A percentile compares a stretch with the other conserved stretches of the same genome.
phyloP scores from a whole-genome alignment of 2,329 filamentous ascomycete species.

The Penicillium concentricum region DNA sequence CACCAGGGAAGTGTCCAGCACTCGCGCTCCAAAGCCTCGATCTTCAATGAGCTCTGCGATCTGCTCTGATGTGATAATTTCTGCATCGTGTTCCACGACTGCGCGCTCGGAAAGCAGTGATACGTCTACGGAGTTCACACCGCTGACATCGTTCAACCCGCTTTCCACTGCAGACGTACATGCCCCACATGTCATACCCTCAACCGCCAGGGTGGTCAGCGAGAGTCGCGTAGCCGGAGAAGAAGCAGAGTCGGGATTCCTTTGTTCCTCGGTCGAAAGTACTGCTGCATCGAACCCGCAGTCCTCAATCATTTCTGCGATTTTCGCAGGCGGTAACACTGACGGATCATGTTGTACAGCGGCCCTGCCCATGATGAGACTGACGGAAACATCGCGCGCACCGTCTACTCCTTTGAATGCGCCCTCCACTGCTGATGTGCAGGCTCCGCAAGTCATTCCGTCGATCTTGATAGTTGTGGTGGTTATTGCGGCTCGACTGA shows the following conservation, averaged over 20 bases:
- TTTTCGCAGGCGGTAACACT: conserved; percentile 68
- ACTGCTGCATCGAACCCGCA: conserved; percentile 87
- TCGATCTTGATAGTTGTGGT: conserved; percentile 88
- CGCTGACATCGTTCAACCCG: conserved; percentile 71
- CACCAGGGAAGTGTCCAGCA: conserved; percentile 67
- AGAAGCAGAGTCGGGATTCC: conserved; percentile 35
- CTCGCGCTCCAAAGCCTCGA: conserved; percentile 75
- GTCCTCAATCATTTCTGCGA: conserved; percentile 86
- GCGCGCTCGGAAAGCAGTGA: conserved; percentile 81
- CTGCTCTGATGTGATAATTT: conserved; percentile 51
- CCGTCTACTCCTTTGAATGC: conserved; percentile 82
- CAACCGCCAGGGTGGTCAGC: conserved; percentile 74
- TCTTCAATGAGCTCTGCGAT: conserved; percentile 61
- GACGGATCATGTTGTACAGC: conserved; percentile 84
- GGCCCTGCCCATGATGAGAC: conserved; percentile 92
- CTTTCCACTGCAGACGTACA: conserved; percentile 84
- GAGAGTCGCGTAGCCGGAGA: conserved; percentile 40
- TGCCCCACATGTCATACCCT: conserved; percentile 89
- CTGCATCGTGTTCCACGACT: conserved; percentile 76
- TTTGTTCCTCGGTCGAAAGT: conserved; percentile 69
- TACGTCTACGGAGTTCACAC: conserved; percentile 74
- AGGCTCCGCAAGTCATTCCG: conserved; percentile 86
- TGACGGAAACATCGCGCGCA: conserved; percentile 83
- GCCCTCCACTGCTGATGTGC: conserved; percentile 90
- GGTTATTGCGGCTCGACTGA: conserved; percentile 60